These are phyloP conservation scores for Ophiocordyceps camponoti-rufipedis DNA, from an alignment of 2,329 filamentous ascomycete species.

Conservation along the genomic window DNA sequence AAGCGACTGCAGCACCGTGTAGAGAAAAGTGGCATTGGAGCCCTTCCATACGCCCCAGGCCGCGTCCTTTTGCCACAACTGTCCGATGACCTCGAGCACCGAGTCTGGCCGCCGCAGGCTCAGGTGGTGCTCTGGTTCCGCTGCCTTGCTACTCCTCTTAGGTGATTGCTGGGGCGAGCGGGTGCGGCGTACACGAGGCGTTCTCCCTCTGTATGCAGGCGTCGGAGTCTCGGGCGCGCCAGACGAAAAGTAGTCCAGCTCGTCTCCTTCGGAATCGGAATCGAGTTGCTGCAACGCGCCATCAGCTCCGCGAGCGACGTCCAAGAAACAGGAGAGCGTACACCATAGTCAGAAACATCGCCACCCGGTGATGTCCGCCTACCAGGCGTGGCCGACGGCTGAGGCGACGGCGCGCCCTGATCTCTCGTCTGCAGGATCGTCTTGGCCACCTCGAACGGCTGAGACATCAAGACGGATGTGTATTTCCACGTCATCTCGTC, in stretches of 20 bases:
- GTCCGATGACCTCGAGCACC: constrained; percentile 67
- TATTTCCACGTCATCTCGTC: constrained; percentile 89
- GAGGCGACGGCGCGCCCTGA: constrained; percentile 15
- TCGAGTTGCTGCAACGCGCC: constrained; percentile 20
- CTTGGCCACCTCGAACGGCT: constrained; percentile 96
- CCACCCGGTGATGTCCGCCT: constrained; percentile 15
- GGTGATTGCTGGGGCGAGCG: constrained; percentile 11
- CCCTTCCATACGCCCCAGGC: constrained; percentile 90
- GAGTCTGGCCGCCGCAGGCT: constrained; percentile 59
- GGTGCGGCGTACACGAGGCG: constrained; percentile 13
- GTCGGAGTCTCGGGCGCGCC: constrained; percentile 36
- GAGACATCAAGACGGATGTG: constrained; percentile 68
- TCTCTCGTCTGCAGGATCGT: constrained; percentile 65
- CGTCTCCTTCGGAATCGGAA: constrained; percentile 54
- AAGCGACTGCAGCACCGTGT: constrained; percentile 69
- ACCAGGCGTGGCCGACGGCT: constrained; percentile 7
- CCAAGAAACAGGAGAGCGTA: constrained; percentile 6
- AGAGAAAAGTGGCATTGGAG: constrained; percentile 82
- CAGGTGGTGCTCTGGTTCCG: constrained; percentile 37
- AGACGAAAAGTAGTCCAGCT: constrained; percentile 72
- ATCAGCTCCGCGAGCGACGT: neutral
- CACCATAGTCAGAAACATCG: constrained; percentile 16
- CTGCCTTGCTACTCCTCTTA: constrained; percentile 18
- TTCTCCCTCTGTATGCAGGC: constrained; percentile 15
- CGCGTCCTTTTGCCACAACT: constrained; percentile 79